Percentiles rank a stretch among this genome's conserved stretches.
Conservation (phyloP, 2,329 filamentous ascomycete species). For the Colletotrichum sp. region DNA sequence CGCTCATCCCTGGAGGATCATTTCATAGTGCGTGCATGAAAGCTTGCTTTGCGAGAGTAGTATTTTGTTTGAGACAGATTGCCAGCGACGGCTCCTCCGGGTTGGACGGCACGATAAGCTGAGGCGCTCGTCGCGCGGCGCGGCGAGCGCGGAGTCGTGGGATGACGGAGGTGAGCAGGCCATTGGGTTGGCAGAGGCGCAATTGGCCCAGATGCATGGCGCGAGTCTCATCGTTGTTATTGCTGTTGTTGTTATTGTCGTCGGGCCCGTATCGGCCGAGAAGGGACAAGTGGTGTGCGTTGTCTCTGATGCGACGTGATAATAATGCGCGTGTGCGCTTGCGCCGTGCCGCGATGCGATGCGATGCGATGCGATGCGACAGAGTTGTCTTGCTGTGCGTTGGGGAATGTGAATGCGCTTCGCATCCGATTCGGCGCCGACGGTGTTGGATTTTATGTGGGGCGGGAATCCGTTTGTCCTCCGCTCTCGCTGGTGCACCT, state of each 20-base stretch:
- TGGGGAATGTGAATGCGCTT: background rate
- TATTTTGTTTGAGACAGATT: background rate
- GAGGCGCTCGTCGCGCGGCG: background rate
- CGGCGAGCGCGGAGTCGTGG: background rate
- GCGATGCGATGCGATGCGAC: background rate
- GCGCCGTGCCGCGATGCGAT: background rate
- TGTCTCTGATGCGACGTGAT: background rate
- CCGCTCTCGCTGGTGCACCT: background rate
- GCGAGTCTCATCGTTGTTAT: background rate
- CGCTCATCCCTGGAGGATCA: background rate
- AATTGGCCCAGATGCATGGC: background rate
- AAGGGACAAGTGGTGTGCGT: background rate
- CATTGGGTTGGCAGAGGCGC: background rate
- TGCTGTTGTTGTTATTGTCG: background rate
- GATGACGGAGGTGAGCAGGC: background rate
- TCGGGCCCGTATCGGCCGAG: background rate
- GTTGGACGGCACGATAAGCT: background rate
- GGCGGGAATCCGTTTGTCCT: background rate
- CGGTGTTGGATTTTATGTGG: background rate
- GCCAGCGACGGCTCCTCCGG: background rate
- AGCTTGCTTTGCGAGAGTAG: background rate
- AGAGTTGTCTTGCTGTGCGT: background rate
- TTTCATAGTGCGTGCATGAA: background rate
- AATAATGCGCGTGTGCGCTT: background rate
- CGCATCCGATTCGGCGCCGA: constrained; percentile 11